A percentile compares a stretch with the other conserved stretches of the same genome.
Evolutionary conservation across 2,329 filamentous ascomycete species (phyloP).

Genomic region (Dactylellina cionopaga): DNA sequence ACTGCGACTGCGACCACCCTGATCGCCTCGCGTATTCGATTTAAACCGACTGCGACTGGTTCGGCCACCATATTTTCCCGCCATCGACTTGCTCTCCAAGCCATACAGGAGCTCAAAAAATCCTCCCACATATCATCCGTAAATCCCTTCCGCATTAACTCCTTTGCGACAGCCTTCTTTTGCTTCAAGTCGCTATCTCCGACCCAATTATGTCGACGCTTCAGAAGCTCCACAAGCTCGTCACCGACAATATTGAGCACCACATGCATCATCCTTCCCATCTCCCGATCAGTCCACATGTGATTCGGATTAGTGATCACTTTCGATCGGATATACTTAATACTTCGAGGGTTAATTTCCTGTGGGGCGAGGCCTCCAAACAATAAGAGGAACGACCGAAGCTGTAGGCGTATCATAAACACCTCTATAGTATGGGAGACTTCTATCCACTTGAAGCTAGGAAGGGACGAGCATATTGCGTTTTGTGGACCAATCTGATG

Average conservation of each 20-base stretch:
- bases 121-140: conserved; percentile 29
- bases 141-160: conserved; percentile 22
- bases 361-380: conserved; percentile 29
- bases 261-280: conserved; percentile 23
- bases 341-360: conserved; percentile 2
- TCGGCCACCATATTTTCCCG: background rate
- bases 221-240: conserved; percentile 9
- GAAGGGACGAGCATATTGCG: background rate
- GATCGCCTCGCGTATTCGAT: conserved; percentile 12
- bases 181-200: background rate
- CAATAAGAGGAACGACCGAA: conserved; percentile 22
- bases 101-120: conserved; percentile 24
- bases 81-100: background rate
- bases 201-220: background rate
- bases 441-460: conserved; percentile 41
- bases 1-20: conserved; percentile 22
- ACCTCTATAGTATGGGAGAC: conserved; percentile 15
- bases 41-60: conserved; percentile 50
- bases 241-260: conserved; percentile 30
- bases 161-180: conserved; percentile 4
- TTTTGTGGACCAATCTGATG: background rate
- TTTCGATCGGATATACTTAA: conserved; percentile 28
- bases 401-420: conserved; percentile 34
- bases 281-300: conserved; percentile 20
- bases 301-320: conserved; percentile 36